Conservation (phyloP, 1,284 basidiomycete genomes). For the Tetrapyrgos nigripes region DNA sequence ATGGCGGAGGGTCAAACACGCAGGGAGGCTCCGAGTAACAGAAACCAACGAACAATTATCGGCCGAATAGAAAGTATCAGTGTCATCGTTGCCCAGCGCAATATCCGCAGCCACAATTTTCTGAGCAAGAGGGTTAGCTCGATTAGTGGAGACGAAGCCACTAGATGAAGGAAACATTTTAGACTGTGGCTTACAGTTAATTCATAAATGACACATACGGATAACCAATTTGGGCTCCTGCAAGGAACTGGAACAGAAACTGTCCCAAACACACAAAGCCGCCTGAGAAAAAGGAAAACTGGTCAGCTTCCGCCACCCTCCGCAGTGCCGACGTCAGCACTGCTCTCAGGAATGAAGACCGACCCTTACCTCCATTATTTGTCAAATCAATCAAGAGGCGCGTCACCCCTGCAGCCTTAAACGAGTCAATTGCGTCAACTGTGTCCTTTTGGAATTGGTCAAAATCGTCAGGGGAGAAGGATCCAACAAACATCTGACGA, state of each 20-base stretch:
- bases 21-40: neutral
- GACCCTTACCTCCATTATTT: conserved; percentile 61
- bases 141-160: conserved; percentile 59
- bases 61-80: conserved; percentile 50
- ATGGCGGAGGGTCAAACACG: neutral
- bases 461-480: conserved; percentile 58
- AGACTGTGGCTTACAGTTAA: neutral
- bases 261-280: conserved; percentile 67
- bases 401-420: conserved; percentile 55
- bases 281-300: conserved; percentile 38
- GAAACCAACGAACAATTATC: conserved; percentile 52
- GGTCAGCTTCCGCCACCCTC: no score
- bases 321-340: neutral
- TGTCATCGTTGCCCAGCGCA: conserved; percentile 43
- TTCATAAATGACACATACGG: conserved; percentile 43
- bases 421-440: conserved; percentile 49
- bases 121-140: conserved; percentile 61
- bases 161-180: conserved; percentile 29
- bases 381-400: conserved; percentile 64
- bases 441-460: conserved; percentile 60
- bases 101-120: conserved; percentile 62
- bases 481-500: conserved; percentile 66
- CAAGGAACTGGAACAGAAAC: conserved; percentile 64
- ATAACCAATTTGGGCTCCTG: conserved; percentile 56
- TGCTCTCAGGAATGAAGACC: conserved; percentile 11